Conservation (phyloP, 2,329 filamentous ascomycete genomes). For the Karstenula rhodostoma region DNA sequence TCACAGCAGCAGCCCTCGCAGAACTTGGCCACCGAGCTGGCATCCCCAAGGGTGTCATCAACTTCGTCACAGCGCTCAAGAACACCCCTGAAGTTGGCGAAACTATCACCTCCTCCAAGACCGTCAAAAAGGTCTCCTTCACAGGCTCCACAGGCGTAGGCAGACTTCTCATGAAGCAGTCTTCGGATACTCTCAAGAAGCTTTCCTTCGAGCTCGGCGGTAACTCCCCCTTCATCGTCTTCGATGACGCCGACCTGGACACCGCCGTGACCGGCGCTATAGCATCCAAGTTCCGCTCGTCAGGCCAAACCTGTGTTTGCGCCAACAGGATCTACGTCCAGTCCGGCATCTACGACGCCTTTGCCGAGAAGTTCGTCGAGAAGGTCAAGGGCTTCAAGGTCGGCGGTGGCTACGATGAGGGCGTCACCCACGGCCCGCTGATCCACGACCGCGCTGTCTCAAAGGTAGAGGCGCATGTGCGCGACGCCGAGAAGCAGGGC, state of each 20-base stretch:
- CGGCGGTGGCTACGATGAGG: slow-evolving; percentile 74
- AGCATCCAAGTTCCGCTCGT: slow-evolving; percentile 89
- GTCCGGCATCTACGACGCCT: slow-evolving; percentile 77
- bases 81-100: slow-evolving; percentile 84
- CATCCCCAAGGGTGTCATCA: slow-evolving; percentile 88
- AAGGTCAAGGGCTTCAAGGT: slow-evolving; percentile 79
- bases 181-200: slow-evolving; percentile 83
- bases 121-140: slow-evolving; percentile 90
- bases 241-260: slow-evolving; percentile 92
- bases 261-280: slow-evolving; percentile 83
- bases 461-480: slow-evolving; percentile 48
- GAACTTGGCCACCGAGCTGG: slow-evolving; percentile 88
- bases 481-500: slow-evolving; percentile 44
- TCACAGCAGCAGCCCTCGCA: slow-evolving; percentile 85
- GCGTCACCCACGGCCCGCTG: slow-evolving; percentile 79
- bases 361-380: slow-evolving; percentile 72
- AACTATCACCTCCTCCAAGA: slow-evolving; percentile 76
- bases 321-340: slow-evolving; percentile 83
- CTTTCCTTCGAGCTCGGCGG: slow-evolving; percentile 91
- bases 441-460: slow-evolving; percentile 79
- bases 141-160: slow-evolving; percentile 77
- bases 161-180: slow-evolving; percentile 88
- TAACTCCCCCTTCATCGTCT: slow-evolving; percentile 96
- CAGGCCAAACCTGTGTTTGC: slow-evolving; percentile 91
- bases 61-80: slow-evolving; percentile 80